phyloP scores from a whole-genome alignment of 768 basidiomycete species.

The Kwoniella sp. region DNA sequence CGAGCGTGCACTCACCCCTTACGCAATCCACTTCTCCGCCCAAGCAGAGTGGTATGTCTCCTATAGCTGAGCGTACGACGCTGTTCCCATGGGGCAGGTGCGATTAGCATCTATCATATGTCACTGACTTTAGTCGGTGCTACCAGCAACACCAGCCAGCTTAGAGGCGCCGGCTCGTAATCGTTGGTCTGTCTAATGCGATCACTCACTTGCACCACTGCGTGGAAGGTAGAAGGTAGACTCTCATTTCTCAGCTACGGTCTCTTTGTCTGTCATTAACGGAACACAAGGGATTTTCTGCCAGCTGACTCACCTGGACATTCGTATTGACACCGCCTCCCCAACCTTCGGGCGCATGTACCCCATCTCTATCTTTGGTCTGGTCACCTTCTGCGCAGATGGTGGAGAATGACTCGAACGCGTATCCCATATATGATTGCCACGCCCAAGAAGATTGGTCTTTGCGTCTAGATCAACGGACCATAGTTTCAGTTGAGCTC shows the following conservation, averaged over 20 bases:
- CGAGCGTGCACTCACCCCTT: constrained; percentile 25
- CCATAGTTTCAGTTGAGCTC: no score
- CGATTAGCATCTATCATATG: no score
- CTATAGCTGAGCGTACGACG: constrained; percentile 53
- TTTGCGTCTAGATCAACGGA: constrained; percentile 19
- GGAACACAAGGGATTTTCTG: no score
- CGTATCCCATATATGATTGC: constrained; percentile 52
- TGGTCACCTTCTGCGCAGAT: constrained; percentile 8
- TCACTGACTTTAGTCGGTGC: no score
- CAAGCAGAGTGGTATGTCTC: constrained; percentile 49
- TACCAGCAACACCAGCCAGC: no score
- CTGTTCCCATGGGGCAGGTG: constrained; percentile 23
- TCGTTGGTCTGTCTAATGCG: no score
- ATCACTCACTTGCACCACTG: constrained; percentile 55
- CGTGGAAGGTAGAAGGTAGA: no score
- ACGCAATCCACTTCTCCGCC: constrained; percentile 57
- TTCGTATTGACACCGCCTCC: constrained; percentile 55
- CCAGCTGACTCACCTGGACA: constrained; percentile 36
- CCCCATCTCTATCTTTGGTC: not conserved
- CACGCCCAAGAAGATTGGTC: constrained; percentile 40
- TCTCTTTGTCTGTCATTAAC: no score
- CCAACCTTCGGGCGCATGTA: constrained; percentile 44
- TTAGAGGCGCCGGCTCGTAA: no score
- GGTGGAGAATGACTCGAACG: constrained; percentile 55
- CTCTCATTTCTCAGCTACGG: no score